Evolutionary conservation across 2,329 filamentous ascomycete species (phyloP), one percentile per base, ranked within the genome.

Genomic region (Colletotrichum tabaci): DNA sequence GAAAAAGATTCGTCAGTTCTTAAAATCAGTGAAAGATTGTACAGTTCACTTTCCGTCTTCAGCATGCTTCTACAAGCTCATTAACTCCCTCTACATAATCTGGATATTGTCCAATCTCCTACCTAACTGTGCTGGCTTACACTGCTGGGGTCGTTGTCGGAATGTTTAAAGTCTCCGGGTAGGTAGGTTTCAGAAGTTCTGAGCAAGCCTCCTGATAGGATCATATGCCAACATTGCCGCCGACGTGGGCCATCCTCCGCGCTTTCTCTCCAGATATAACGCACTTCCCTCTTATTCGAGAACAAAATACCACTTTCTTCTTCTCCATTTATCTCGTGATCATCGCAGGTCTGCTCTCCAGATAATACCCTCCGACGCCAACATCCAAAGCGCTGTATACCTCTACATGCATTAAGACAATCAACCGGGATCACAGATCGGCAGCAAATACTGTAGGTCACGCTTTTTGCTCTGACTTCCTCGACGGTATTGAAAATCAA

Each of bases 131-230:
- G 40, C 16, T 6, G 4, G 6, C 30, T 40, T 56, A 16, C 35
- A 55, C 21, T 16, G 5, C 18, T 13, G 12, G 21, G 38, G 18
- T 21, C 30, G 7, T 23, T 21, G 30, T 57, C 42, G 8, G 4
- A 35, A 64, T 35, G 18, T 42, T 18, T 16, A 13, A n/a, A 21
- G 15, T 63, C 50, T 64, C 66, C 9, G 62, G 23, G 38, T 15
- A 57, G 26, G 30, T 35, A 9, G 30, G 30, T 35, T 35, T 56
- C 21, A 26, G 52, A n/a, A 50, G 30, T n/a, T 65, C 35, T 46
- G 18, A 52, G 42, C 30, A 44, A 13, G 21, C 12, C 40, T 47
- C 5, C 42, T 23, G 26, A 7, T 30, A 18, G 67, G 40, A 44
- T 44, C 18, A 26, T 44, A 68, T 52, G 26, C 52, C 61, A 30